These are phyloP conservation scores for Vinca major DNA, from an alignment of 305 asterid genomes.

Conservation along the genomic window DNA sequence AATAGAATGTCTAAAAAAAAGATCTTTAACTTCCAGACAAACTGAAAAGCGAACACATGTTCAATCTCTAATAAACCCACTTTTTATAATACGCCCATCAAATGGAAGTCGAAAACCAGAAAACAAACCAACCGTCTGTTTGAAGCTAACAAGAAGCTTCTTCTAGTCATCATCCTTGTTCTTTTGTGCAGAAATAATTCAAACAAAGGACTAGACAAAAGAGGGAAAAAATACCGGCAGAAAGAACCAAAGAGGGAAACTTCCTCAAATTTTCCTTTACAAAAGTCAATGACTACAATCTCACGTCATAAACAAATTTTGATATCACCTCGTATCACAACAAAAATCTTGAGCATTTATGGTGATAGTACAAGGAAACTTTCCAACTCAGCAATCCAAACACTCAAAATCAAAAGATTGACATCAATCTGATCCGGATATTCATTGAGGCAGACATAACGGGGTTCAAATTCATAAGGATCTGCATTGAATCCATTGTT, in stretches of 20 bases:
- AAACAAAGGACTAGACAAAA: conserved; percentile 1
- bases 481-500: not conserved
- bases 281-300: not conserved
- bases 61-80: no score
- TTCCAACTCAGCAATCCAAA: not conserved
- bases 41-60: no score
- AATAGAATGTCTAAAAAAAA: no score
- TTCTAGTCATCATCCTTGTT: not conserved
- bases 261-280: conserved; percentile 1
- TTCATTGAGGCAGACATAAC: not conserved
- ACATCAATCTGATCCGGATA: not conserved
- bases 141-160: conserved; percentile 8
- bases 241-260: conserved; percentile 10
- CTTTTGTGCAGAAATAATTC: not conserved
- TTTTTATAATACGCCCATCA: no score
- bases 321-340: not conserved
- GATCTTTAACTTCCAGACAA: no score
- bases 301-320: not conserved
- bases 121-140: not conserved
- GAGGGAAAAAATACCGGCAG: conserved; percentile 1
- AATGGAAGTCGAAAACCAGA: no score
- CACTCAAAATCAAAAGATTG: not conserved
- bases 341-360: not conserved
- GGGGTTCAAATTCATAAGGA: not conserved
- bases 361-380: not conserved